phyloP scores from a whole-genome alignment of 2,329 filamentous ascomycete species.

The Laburnicola sp. region DNA sequence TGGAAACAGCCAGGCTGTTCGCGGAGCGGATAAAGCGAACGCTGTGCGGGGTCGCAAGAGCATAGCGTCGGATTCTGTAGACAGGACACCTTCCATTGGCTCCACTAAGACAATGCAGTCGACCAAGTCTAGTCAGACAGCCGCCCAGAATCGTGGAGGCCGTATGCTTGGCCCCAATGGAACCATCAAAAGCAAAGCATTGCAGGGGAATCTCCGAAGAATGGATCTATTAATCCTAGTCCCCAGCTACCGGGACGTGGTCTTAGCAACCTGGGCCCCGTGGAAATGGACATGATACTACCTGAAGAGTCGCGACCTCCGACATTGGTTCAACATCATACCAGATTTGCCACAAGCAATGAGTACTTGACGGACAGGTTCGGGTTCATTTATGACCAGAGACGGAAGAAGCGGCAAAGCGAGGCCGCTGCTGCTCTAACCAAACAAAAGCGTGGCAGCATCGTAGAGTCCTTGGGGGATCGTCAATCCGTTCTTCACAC shows the following conservation, averaged over 20 bases:
- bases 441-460: slow-evolving; percentile 57
- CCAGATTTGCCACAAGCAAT: slow-evolving; percentile 62
- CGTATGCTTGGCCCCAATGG: slow-evolving; percentile 44
- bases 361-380: slow-evolving; percentile 85
- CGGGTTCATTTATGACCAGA: slow-evolving; percentile 92
- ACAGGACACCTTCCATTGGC: slow-evolving; percentile 41
- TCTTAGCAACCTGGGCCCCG: slow-evolving; percentile 68
- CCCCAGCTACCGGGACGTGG: slow-evolving; percentile 31
- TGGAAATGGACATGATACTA: slow-evolving; percentile 90
- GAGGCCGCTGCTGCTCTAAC: slow-evolving; percentile 49
- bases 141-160: slow-evolving; percentile 32
- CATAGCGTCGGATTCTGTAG: slow-evolving; percentile 30
- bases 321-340: slow-evolving; percentile 60
- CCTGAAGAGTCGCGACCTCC: slow-evolving; percentile 81
- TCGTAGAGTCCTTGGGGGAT: slow-evolving; percentile 67
- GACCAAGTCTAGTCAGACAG: slow-evolving; percentile 30
- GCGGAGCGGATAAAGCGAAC: slow-evolving; percentile 36
- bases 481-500: slow-evolving; percentile 52
- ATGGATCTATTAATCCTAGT: slow-evolving; percentile 23
- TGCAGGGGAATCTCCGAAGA: slow-evolving; percentile 32
- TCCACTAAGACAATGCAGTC: slow-evolving; percentile 40
- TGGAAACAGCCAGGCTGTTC: slow-evolving; percentile 49
- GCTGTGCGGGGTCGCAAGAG: slow-evolving; percentile 38
- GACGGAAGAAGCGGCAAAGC: slow-evolving; percentile 66
- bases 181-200: slow-evolving; percentile 45